phyloP scores from a whole-genome alignment of 1,284 basidiomycete genomes.

The Apiotrichum laibachii region DNA sequence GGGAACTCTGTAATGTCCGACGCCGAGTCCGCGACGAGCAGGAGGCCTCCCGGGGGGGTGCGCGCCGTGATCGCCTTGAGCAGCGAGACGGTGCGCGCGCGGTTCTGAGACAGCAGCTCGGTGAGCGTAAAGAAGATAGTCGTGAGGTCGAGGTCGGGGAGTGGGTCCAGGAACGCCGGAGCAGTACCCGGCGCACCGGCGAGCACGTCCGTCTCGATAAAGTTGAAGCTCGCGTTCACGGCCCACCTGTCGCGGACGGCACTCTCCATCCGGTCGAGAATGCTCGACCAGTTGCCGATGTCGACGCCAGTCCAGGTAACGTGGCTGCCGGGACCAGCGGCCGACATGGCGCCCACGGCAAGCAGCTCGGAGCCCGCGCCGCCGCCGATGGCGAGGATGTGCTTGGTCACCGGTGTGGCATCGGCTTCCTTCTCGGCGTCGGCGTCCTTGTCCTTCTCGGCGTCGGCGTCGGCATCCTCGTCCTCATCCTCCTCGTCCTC shows the following conservation, averaged over 20 bases:
- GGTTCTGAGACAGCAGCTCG: constrained; percentile 51
- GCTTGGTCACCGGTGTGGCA: neutral
- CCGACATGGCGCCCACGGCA: constrained; percentile 42
- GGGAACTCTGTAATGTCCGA: constrained; percentile 45
- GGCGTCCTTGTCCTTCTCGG: constrained; percentile 3
- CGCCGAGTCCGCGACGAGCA: constrained; percentile 52
- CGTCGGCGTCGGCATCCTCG: constrained; percentile 12
- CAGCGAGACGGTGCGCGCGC: constrained; percentile 46
- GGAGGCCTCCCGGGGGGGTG: constrained; percentile 45
- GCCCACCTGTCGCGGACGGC: constrained; percentile 31
- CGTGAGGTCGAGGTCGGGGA: constrained; percentile 39
- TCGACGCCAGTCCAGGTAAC: constrained; percentile 40
- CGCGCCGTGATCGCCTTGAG: constrained; percentile 41
- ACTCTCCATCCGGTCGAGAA: constrained; percentile 32
- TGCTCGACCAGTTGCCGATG: constrained; percentile 44
- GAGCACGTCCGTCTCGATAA: constrained; percentile 41
- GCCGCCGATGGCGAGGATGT: constrained; percentile 50
- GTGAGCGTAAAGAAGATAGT: constrained; percentile 53
- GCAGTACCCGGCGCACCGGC: constrained; percentile 5
- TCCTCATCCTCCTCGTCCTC: constrained; percentile 22
- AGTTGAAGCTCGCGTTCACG: constrained; percentile 26
- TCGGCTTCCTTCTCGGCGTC: neutral
- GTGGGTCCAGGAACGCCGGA: constrained; percentile 3
- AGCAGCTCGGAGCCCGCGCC: constrained; percentile 52
- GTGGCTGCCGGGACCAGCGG: constrained; percentile 9